Percentiles rank a stretch among this genome's conserved stretches.
phyloP scores from a whole-genome alignment of 2,329 filamentous ascomycete genomes.

The Alternaria burnsii region DNA sequence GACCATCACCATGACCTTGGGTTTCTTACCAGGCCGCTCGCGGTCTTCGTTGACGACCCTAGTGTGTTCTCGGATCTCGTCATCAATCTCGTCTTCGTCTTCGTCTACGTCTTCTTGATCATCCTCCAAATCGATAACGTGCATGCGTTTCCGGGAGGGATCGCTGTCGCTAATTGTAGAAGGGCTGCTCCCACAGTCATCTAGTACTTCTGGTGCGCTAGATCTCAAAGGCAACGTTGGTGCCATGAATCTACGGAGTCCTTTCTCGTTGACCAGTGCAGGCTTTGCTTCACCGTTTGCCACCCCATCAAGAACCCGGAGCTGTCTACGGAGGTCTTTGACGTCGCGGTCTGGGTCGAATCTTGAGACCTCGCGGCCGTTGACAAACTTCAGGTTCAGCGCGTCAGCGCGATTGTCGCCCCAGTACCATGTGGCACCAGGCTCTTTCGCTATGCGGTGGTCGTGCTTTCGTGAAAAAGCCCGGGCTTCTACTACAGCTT shows the following conservation, averaged over 20 bases:
- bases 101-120: constrained; percentile 21
- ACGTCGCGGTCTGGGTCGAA: constrained; percentile 57
- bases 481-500: constrained; percentile 57
- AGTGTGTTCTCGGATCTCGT: constrained; percentile 25
- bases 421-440: constrained; percentile 63
- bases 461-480: constrained; percentile 58
- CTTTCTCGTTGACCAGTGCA: neutral
- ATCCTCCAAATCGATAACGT: constrained; percentile 21
- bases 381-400: constrained; percentile 64
- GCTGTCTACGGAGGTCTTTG: constrained; percentile 57
- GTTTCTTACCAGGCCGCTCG: constrained; percentile 18
- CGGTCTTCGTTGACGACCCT: constrained; percentile 14
- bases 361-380: constrained; percentile 60
- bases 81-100: constrained; percentile 19
- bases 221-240: constrained; percentile 17
- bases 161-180: neutral
- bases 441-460: constrained; percentile 52
- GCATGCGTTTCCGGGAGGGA: constrained; percentile 17
- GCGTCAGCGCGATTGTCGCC: constrained; percentile 65
- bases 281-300: neutral
- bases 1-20: constrained; percentile 31
- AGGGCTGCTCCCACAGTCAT: neutral
- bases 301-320: constrained; percentile 55
- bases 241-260: constrained; percentile 33
- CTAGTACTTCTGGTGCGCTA: neutral